Percentiles rank a stretch among this genome's conserved stretches.
These are phyloP conservation scores for Lunasporangiospora selenospora DNA, from an alignment of 192 early-diverging fungal species.

Conservation along the genomic window DNA sequence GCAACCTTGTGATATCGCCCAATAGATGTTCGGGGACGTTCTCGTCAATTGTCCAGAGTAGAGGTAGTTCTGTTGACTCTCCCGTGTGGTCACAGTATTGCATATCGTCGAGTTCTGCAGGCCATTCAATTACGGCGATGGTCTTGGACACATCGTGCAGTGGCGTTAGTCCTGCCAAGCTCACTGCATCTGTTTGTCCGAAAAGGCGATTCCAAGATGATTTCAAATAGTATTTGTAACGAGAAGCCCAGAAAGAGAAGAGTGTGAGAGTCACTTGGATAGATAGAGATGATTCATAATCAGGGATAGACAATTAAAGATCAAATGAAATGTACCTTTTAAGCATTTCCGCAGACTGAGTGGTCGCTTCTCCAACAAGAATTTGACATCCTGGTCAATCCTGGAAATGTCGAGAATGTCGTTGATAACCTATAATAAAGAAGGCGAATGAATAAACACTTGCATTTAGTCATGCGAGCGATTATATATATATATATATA, in stretches of 20 bases:
- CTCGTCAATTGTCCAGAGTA: constrained; percentile 57
- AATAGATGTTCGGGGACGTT: constrained; percentile 60
- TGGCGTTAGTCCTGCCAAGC: constrained; percentile 39
- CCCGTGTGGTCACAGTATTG: constrained; percentile 30
- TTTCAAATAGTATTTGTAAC: too few relatives aligned
- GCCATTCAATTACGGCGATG: constrained; percentile 46
- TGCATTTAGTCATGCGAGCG: not conserved
- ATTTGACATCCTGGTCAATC: constrained; percentile 61
- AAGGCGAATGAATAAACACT: not conserved
- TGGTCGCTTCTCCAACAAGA: constrained; percentile 54
- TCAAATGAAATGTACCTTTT: constrained; percentile 56
- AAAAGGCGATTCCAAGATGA: too few relatives aligned
- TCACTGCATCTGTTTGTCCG: constrained; percentile 39
- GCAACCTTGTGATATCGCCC: constrained; percentile 58
- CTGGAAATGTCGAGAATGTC: constrained; percentile 63
- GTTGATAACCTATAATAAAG: constrained; percentile 54
- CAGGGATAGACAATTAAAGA: too few relatives aligned
- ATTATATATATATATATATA: not conserved
- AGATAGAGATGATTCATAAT: too few relatives aligned
- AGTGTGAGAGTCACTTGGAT: too few relatives aligned
- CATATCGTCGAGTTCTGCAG: constrained; percentile 40
- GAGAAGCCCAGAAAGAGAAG: too few relatives aligned
- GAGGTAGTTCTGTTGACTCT: constrained; percentile 47
- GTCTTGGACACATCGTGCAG: constrained; percentile 42
- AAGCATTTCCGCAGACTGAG: constrained; percentile 59